Percentiles rank a stretch among this genome's conserved stretches.
Conservation (phyloP, 2,329 filamentous ascomycete species). For the Aureobasidium sp. region DNA sequence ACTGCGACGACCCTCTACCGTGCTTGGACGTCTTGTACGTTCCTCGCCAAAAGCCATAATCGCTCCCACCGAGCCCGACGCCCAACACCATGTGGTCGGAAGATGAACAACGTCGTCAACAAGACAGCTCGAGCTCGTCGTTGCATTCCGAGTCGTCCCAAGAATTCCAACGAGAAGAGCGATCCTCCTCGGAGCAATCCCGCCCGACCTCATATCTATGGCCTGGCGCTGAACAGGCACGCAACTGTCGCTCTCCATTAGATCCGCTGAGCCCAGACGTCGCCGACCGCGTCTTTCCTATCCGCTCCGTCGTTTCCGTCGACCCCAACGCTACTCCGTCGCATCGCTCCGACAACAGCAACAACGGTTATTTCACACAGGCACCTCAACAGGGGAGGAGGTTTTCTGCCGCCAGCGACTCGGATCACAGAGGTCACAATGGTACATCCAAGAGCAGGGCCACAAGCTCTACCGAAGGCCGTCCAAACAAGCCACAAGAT, state of each 20-base stretch:
- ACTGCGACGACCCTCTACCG: not conserved
- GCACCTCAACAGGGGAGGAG: not conserved
- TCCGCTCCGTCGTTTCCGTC: slow-evolving; percentile 68
- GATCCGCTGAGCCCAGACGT: slow-evolving; percentile 32
- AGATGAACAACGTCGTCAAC: not conserved
- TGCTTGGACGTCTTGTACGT: slow-evolving; percentile 5
- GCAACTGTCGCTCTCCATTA: slow-evolving; percentile 2
- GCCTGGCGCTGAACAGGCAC: not conserved
- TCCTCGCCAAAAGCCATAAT: not conserved
- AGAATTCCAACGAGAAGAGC: not conserved
- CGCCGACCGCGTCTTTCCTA: slow-evolving; percentile 65
- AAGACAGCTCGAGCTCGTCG: not conserved
- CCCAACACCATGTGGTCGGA: not conserved
- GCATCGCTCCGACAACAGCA: slow-evolving; percentile 19
- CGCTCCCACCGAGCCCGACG: not conserved
- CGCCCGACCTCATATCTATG: not conserved
- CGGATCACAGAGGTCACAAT: not conserved
- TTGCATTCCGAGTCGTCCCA: not conserved
- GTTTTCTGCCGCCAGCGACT: not conserved
- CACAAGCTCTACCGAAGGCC: not conserved
- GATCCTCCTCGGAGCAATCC: not conserved
- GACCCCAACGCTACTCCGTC: slow-evolving; percentile 43
- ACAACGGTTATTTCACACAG: slow-evolving; percentile 32
- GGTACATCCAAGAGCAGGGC: not conserved
- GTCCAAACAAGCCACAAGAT: not conserved